Base-by-base conservation (phyloP, 2,329 filamentous ascomycete species). In the Fusarium sp. region DNA sequence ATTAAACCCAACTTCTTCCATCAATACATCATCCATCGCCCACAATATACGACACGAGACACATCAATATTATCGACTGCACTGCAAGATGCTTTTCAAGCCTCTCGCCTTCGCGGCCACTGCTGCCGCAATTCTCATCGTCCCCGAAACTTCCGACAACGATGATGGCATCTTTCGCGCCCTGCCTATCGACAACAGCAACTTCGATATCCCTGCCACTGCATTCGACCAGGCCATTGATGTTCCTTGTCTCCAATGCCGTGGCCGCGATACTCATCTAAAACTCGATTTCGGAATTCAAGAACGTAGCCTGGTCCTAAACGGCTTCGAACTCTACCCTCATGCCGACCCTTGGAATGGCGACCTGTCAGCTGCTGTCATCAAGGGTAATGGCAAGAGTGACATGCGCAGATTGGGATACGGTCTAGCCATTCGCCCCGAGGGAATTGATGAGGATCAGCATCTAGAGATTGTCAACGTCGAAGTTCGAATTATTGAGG, bases 301-400 rank as follows among this genome's bases (percentile, higher is more conserved):
- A 18, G 80, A 80, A 49, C 74, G 75, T 61, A 81, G 80, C 43
- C 80, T 92, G 27, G 74, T 87, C 40, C 73, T 91, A 60, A 91
- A 91, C 77, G 87, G 85, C 60, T 85, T 86, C 64, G 85, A 88
- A 72, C 80, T 92, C 20, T 92, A 89, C 71, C 87, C 87, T 18
- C 78, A 82, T 54, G 77, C 86, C 68, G 80, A 86, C 74, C 81
- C 84, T 2, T 81, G 83, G 75, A 76, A 76, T 68, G 78, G 79
- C 49, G 78, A 78, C 11, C 80, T 89, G 40, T 79, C 76, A 8
- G 87, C 87, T 13, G 72, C 79, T 14, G 82, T 88, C 58, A 73
- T 83, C 34, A 78, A 82, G 42, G 80, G 83, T 43, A 76, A 79
- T 27, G 76, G 77, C 25, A 77, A 77, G 51, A 71, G 76, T 55